Evolutionary conservation across 2,329 filamentous ascomycete species (phyloP), one percentile per base, ranked within the genome.

Genomic region (Colletotrichum truncatum): DNA sequence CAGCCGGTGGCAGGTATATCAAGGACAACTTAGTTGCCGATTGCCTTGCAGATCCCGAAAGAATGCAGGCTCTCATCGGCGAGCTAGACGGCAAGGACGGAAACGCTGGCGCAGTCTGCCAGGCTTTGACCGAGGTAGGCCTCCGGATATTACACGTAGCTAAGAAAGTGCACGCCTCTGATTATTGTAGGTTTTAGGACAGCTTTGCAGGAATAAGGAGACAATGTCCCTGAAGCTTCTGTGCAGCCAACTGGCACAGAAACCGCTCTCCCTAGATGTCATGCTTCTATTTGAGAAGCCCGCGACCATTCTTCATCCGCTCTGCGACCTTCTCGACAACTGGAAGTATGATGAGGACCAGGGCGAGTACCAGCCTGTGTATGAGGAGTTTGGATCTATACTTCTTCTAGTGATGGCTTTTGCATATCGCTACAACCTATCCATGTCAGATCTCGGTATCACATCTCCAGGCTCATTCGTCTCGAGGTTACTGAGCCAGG

Each of bases 1-100:
- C 93, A 2, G 87, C 89, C 23, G 87, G 90, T 23, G 90, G 91
- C 4, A 90, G 90, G 63, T 93, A 93, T 70, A 84, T 87, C 48
- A 96, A 95, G 76, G 92, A 96, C 26, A 86, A 89, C 28, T 81
- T 99, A 11, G 87, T 97, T 0, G 85, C 89, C 51, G 90, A 96
- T 73, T 97, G 94, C 68, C 85, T 91, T 49, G 85, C 87, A 10
- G 93, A 97, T 69, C 87, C 90, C 1, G 91, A 93, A 67, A 88
- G 90, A 68, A 88, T 92, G 1, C 91, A 94, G 69, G 87, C 89
- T 43, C 83, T 97, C 30, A 88, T 98, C 39, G 87, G 89, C 38
- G 93, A 97, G 71, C 83, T 99, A 23, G 93, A 97, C 61, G 91
- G 91, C 53, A 94, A 96, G 85, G 93, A 97, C 72, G 95, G 95